These are phyloP conservation scores for Catunica adiposa DNA, from an alignment of 2,329 filamentous ascomycete species.

Conservation along the genomic window DNA sequence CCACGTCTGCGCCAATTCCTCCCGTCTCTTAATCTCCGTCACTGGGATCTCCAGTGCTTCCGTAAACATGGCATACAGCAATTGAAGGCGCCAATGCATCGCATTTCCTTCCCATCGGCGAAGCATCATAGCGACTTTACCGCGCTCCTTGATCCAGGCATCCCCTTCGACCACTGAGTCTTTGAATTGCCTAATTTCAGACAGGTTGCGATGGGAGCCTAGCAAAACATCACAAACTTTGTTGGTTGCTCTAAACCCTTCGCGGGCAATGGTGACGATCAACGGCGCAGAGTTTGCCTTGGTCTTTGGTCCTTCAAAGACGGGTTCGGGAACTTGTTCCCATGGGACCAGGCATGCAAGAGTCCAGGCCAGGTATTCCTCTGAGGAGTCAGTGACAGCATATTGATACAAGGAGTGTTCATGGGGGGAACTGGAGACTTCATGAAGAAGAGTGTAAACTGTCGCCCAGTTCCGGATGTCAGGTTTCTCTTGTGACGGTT, in stretches of 20 bases:
- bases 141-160: conserved; percentile 35
- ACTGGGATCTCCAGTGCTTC: conserved; percentile 31
- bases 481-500: conserved; percentile 34
- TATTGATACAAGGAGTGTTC: conserved; percentile 33
- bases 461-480: conserved; percentile 43
- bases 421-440: conserved; percentile 28
- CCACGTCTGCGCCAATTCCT: conserved; percentile 14
- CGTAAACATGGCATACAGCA: conserved; percentile 48
- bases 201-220: conserved; percentile 44
- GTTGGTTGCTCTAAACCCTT: conserved; percentile 67
- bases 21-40: conserved; percentile 22
- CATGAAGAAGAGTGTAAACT: conserved; percentile 47
- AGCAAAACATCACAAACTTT: conserved; percentile 54
- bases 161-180: conserved; percentile 31
- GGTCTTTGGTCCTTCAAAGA: conserved; percentile 30
- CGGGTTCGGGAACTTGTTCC: conserved; percentile 32
- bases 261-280: conserved; percentile 47
- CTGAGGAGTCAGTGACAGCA: conserved; percentile 47
- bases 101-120: conserved; percentile 48
- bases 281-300: conserved; percentile 29
- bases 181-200: conserved; percentile 48
- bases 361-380: conserved; percentile 59
- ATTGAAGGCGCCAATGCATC: conserved; percentile 53
- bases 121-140: conserved; percentile 57
- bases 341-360: conserved; percentile 63